Conservation (phyloP, 2,329 filamentous ascomycete species). For the Colletotrichum viniferum region DNA sequence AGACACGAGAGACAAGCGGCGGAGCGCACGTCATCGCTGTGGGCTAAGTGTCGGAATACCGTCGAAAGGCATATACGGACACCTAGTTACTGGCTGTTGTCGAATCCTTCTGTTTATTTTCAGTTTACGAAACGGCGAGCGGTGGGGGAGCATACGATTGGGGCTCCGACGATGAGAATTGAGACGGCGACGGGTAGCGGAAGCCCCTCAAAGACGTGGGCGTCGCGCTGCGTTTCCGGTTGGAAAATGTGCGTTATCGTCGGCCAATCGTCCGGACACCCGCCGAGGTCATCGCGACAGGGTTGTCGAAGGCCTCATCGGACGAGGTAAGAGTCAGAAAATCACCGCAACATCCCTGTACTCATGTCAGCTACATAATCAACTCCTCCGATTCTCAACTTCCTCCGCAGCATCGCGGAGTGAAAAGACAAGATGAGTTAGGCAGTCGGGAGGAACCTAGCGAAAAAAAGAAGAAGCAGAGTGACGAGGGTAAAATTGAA, state of each 20-base stretch:
- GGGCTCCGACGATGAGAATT: neutral
- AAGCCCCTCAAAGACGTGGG: neutral
- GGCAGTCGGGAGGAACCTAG: neutral
- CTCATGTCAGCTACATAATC: neutral
- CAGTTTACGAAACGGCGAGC: neutral
- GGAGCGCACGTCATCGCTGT: constrained; percentile 10
- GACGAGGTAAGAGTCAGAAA: neutral
- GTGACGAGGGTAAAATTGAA: neutral
- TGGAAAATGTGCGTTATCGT: constrained; percentile 5
- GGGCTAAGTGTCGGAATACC: constrained; percentile 8
- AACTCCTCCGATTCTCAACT: neutral
- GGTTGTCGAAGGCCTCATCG: neutral
- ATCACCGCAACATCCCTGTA: neutral
- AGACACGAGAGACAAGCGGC: neutral
- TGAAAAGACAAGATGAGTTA: neutral
- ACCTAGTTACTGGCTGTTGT: neutral
- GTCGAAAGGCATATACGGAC: constrained; percentile 15
- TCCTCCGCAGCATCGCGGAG: neutral
- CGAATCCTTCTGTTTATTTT: neutral
- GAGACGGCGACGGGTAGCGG: neutral
- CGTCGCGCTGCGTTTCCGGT: neutral
- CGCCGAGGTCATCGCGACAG: neutral
- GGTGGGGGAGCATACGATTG: neutral
- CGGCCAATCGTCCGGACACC: constrained; percentile 10
- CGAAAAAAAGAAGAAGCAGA: neutral